These are phyloP conservation scores for Anacardium occidentale DNA, from an alignment of 345 rosid species.

Conservation along the genomic window DNA sequence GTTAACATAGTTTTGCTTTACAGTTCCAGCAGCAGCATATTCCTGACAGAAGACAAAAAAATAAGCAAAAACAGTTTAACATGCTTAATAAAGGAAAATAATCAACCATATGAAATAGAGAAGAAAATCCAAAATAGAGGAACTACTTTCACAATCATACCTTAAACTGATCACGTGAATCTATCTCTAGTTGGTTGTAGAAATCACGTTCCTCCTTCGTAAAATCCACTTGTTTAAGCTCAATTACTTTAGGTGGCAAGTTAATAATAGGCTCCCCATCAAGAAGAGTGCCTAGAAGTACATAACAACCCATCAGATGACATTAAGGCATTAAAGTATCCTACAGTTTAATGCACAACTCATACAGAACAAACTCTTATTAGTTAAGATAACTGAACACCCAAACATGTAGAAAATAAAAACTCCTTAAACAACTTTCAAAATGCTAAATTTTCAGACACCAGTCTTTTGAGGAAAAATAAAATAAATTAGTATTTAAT, in stretches of 20 bases:
- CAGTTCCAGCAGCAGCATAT: conserved; percentile 98
- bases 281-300: conserved; percentile 62
- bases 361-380: neutral
- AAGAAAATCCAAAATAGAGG: neutral
- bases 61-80: conserved; percentile 1
- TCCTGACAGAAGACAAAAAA: conserved; percentile 49
- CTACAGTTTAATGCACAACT: conserved; percentile 16
- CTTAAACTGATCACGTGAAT: conserved; percentile 82
- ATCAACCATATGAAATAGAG: neutral
- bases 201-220: conserved; percentile 78
- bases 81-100: neutral
- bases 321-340: conserved; percentile 12
- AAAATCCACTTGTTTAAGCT: conserved; percentile 82
- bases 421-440: neutral
- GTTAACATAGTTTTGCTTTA: conserved; percentile 91
- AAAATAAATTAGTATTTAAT: neutral
- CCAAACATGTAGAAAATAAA: neutral
- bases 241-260: conserved; percentile 75
- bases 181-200: conserved; percentile 72
- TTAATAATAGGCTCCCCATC: conserved; percentile 86
- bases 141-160: conserved; percentile 38
- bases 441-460: neutral
- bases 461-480: neutral
- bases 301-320: conserved; percentile 14
- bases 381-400: neutral